These are phyloP conservation scores for Ceratobasidium sp. DNA, from an alignment of 1,284 basidiomycete species.

Conservation along the genomic window DNA sequence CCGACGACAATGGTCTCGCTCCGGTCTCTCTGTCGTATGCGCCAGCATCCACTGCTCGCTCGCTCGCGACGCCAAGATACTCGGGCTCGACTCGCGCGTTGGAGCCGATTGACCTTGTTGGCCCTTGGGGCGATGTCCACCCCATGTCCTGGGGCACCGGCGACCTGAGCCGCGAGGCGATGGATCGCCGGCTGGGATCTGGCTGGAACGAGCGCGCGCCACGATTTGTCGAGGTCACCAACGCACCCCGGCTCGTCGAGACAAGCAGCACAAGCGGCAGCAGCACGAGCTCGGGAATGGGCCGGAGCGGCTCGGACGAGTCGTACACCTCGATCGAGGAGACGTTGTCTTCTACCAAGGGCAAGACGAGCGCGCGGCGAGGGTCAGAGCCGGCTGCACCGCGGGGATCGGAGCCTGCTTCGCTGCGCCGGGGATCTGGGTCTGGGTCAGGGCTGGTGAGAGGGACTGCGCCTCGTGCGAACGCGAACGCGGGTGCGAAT, in stretches of 20 bases:
- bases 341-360: not conserved
- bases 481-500: not conserved
- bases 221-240: slow-evolving; percentile 8
- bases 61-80: not conserved
- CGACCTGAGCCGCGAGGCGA: slow-evolving; percentile 26
- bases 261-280: not conserved
- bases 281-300: slow-evolving; percentile 17
- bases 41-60: not conserved
- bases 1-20: slow-evolving; percentile 4
- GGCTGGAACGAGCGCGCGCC: slow-evolving; percentile 23
- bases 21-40: not conserved
- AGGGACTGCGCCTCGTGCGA: too few species aligned
- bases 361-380: not conserved
- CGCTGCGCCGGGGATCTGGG: slow-evolving; percentile 22
- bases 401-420: too few species aligned
- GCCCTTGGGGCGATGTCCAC: not conserved
- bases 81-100: not conserved
- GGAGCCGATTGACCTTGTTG: not conserved
- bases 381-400: too few species aligned
- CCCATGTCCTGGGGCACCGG: slow-evolving; percentile 20
- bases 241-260: not conserved
- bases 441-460: not conserved
- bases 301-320: slow-evolving; percentile 29
- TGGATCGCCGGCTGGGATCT: slow-evolving; percentile 28
- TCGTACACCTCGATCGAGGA: slow-evolving; percentile 24